Base-by-base conservation (phyloP, 1,139 yeast species). In the Candida sojae region DNA sequence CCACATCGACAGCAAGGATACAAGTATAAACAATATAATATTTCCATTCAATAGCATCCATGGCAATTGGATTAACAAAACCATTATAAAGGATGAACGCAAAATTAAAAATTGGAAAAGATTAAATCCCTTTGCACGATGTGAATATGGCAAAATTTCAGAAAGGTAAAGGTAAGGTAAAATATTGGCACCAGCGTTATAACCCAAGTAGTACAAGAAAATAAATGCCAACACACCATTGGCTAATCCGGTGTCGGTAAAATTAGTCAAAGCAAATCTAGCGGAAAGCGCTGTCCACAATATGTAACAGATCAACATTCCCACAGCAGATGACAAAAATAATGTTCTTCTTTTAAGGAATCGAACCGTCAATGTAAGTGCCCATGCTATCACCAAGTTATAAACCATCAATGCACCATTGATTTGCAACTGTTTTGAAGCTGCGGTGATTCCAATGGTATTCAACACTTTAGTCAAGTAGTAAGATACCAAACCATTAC, bases 31-130 rank as follows among this genome's bases (percentile, higher is more conserved):
- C 83, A 54, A 82, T 79, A 61, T 82, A 82, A 66, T 80, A 82
- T 58, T 77, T 80, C 84, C 85, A 82, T 37, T 70, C 71, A 53
- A 82, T 77, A 32, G 77, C 77, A 50, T 74, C 82, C 81, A 82
- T 75, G 31, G 85, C 87, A 57, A 82, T 72, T 5, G 86, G 80
- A 57, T 80, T 80, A 46, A 80, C 83, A 58, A 75, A 82, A 39
- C 80, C 66, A 49, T 66, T 66, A 50, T 57, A 64, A 44, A 63
- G 46, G 37, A 57, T 46, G 12, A 59, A 53, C 17, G 58, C 17
- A 30, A 67, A 66, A 49, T n/a, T n/a, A n/a, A n/a, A n/a, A n/a
- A n/a, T n/a, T 63, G 57, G 55, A 60, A 60, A 51, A 73, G 57
- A 49, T 70, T 70, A 40, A 74, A 56, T 45, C 80, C 80, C 57